Conservation (phyloP, 148 eudicot genomes). For the Tetragonia tetragonoides region DNA sequence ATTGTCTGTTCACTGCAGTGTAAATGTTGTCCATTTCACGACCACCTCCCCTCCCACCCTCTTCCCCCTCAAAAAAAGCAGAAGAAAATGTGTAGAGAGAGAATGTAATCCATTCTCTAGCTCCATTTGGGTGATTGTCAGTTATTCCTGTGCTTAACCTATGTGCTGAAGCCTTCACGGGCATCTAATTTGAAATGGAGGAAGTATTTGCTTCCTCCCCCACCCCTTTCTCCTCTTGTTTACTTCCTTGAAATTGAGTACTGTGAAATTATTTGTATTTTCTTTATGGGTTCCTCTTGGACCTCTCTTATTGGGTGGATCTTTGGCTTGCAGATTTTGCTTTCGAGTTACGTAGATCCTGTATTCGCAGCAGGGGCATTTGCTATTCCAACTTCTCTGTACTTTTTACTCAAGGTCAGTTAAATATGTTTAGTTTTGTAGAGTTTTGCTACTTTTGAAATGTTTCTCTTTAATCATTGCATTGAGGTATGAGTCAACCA, state of each 20-base stretch:
- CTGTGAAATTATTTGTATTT: conserved; percentile 1
- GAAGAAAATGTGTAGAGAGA: not conserved
- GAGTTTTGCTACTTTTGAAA: not conserved
- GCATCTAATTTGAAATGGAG: too few relatives aligned
- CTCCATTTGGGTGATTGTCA: too few relatives aligned
- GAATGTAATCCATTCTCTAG: not conserved
- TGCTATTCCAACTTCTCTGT: conserved; percentile 70
- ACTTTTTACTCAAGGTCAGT: conserved; percentile 71
- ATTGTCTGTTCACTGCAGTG: conserved; percentile 3
- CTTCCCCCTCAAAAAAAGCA: not conserved
- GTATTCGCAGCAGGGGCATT: conserved; percentile 79
- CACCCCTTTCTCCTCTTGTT: too few relatives aligned
- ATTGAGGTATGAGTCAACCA: not conserved
- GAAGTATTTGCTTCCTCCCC: too few relatives aligned
- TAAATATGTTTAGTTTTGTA: not conserved
- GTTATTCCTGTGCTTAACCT: too few relatives aligned
- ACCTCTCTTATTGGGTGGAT: conserved; percentile 12
- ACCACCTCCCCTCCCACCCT: not conserved
- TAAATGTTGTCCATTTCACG: not conserved
- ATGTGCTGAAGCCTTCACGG: too few relatives aligned
- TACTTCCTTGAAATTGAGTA: not conserved
- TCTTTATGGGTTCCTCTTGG: conserved; percentile 6
- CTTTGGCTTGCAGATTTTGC: conserved; percentile 63
- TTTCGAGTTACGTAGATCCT: conserved; percentile 59
- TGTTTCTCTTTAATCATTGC: not conserved